Evolutionary conservation across 257 asterid genomes (phyloP).

Genomic region (Solanum chiquidenum): DNA sequence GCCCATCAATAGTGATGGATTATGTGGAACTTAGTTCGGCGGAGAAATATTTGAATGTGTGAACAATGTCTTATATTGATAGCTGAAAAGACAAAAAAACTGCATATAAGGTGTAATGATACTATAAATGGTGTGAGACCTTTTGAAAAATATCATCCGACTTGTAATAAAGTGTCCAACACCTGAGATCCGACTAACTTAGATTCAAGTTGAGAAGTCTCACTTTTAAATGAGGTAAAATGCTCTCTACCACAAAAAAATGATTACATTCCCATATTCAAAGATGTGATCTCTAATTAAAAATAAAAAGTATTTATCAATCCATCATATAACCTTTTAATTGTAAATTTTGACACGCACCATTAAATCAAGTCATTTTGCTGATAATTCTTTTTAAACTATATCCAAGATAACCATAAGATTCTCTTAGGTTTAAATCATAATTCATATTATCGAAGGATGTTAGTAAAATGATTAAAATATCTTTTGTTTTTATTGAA

Average conservation of each 20-base stretch:
- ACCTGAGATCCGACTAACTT: not conserved
- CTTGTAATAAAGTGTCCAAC: not conserved
- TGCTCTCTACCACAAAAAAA: not conserved
- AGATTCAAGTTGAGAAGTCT: not conserved
- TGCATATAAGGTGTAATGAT: too few relatives aligned
- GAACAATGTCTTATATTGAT: too few relatives aligned
- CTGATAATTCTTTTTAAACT: too few relatives aligned
- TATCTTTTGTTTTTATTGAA: not conserved
- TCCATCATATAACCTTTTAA: too few relatives aligned
- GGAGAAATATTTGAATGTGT: too few relatives aligned
- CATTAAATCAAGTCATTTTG: not conserved
- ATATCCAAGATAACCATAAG: not conserved
- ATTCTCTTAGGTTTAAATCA: not conserved
- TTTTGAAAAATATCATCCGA: not conserved
- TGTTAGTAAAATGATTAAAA: too few relatives aligned
- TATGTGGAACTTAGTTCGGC: not conserved
- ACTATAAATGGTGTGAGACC: too few relatives aligned
- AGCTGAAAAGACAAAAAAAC: too few relatives aligned
- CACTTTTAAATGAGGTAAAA: not conserved
- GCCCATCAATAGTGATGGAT: not conserved
- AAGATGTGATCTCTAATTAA: too few relatives aligned
- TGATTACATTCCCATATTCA: not conserved
- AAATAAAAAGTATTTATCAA: too few relatives aligned
- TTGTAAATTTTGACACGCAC: not conserved
- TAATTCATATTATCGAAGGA: not conserved